phyloP scores from a whole-genome alignment of 2,329 filamentous ascomycete genomes.

The Fusarium papillatum region DNA sequence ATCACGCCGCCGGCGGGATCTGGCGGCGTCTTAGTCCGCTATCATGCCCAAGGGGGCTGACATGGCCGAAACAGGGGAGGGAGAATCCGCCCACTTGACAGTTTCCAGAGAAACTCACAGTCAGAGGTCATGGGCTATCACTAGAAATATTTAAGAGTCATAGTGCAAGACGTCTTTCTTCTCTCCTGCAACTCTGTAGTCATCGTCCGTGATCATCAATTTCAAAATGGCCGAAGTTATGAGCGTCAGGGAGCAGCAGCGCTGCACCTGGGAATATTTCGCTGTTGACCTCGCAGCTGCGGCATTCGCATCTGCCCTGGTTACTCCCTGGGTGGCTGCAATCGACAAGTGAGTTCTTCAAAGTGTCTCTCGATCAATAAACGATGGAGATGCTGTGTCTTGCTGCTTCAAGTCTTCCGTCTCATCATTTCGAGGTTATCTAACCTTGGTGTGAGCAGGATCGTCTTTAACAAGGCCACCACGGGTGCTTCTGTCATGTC shows the following conservation, averaged over 20 bases:
- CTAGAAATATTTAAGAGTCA: slow-evolving; percentile 32
- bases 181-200: neutral
- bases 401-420: neutral
- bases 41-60: neutral
- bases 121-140: neutral
- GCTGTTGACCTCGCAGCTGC: slow-evolving; percentile 41
- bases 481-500: slow-evolving; percentile 37
- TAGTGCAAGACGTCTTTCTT: neutral
- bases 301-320: slow-evolving; percentile 40
- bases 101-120: slow-evolving; percentile 17
- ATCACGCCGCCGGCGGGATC: slow-evolving; percentile 1
- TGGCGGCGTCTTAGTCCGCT: slow-evolving; percentile 13
- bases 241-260: slow-evolving; percentile 39
- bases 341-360: slow-evolving; percentile 39
- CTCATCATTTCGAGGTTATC: neutral
- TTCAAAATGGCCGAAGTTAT: slow-evolving; percentile 41
- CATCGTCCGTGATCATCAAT: neutral
- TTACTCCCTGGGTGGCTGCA: slow-evolving; percentile 44
- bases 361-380: neutral
- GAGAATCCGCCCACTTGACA: slow-evolving; percentile 13
- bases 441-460: slow-evolving; percentile 12
- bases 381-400: neutral
- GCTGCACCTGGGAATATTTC: slow-evolving; percentile 42
- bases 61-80: neutral
- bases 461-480: slow-evolving; percentile 42